Percentiles rank a stretch among this genome's conserved stretches.
Conservation (phyloP, 768 basidiomycete species). For the Leccinum imitatum region DNA sequence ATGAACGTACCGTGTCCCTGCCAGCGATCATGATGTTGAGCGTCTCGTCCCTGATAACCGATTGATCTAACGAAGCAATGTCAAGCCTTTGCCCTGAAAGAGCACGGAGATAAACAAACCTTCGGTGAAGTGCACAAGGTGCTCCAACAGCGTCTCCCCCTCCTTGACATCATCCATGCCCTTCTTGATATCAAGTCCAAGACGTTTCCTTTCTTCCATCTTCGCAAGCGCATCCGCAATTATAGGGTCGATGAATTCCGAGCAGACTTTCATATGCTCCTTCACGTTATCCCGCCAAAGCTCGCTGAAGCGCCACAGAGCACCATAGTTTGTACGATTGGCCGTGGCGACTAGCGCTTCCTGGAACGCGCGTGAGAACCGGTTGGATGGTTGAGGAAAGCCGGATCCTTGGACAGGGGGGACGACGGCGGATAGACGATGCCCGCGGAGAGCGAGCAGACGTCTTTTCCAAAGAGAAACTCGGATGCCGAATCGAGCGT, state of each 20-base stretch:
- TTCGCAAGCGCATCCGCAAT: slow-evolving; percentile 41
- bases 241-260: slow-evolving; percentile 50
- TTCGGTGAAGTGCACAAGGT: slow-evolving; percentile 53
- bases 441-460: slow-evolving; percentile 37
- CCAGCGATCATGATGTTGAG: slow-evolving; percentile 33
- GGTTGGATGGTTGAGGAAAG: slow-evolving; percentile 7
- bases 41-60: slow-evolving; percentile 26
- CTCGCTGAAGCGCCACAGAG: slow-evolving; percentile 45
- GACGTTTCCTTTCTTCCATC: slow-evolving; percentile 23
- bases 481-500: slow-evolving; percentile 59
- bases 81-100: not conserved
- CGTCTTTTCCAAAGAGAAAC: slow-evolving; percentile 51
- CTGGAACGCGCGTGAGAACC: too few relatives aligned
- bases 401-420: slow-evolving; percentile 21
- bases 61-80: slow-evolving; percentile 18
- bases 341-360: slow-evolving; percentile 29
- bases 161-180: slow-evolving; percentile 35
- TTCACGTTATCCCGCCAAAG: slow-evolving; percentile 45
- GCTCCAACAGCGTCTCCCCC: slow-evolving; percentile 48
- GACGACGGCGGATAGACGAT: slow-evolving; percentile 34
- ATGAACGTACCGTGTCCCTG: slow-evolving; percentile 43
- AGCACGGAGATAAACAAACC: slow-evolving; percentile 32
- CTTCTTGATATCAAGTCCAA: slow-evolving; percentile 4
- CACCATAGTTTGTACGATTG: slow-evolving; percentile 37
- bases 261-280: slow-evolving; percentile 40